phyloP scores from a whole-genome alignment of 83 land plant genomes.

The Picea mariana region DNA sequence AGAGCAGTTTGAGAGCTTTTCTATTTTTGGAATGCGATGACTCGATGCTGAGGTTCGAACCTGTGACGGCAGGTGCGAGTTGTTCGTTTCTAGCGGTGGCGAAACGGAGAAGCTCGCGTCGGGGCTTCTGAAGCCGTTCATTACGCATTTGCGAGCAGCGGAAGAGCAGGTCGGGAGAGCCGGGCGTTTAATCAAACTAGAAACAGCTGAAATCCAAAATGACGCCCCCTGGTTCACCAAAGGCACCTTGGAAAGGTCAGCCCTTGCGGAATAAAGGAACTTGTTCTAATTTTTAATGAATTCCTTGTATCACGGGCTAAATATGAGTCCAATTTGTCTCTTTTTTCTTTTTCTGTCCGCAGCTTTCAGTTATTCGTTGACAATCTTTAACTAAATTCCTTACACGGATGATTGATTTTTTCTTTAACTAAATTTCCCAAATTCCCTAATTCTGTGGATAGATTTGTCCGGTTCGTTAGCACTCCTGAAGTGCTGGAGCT shows the following conservation, averaged over 20 bases:
- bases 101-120: constrained; percentile 80
- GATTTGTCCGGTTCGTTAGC: constrained; percentile 86
- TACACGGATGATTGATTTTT: no score
- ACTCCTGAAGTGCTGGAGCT: constrained; percentile 78
- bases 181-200: constrained; percentile 63
- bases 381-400: no score
- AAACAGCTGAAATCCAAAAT: constrained; percentile 44
- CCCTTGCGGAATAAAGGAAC: neutral
- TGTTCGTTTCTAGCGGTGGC: constrained; percentile 68
- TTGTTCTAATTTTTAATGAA: neutral
- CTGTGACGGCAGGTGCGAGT: constrained; percentile 65
- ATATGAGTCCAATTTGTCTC: neutral
- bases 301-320: neutral
- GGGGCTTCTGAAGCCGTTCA: constrained; percentile 77
- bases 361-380: no score
- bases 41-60: constrained; percentile 1
- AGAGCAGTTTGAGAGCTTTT: neutral
- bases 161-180: constrained; percentile 71
- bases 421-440: neutral
- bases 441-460: constrained; percentile 11
- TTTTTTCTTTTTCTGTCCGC: no score
- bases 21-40: constrained; percentile 10
- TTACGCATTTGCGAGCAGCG: constrained; percentile 71
- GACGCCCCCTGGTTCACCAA: constrained; percentile 74
- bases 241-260: constrained; percentile 84